phyloP scores from a whole-genome alignment of 1,284 basidiomycete genomes.

The Austroboletus rostrupii region DNA sequence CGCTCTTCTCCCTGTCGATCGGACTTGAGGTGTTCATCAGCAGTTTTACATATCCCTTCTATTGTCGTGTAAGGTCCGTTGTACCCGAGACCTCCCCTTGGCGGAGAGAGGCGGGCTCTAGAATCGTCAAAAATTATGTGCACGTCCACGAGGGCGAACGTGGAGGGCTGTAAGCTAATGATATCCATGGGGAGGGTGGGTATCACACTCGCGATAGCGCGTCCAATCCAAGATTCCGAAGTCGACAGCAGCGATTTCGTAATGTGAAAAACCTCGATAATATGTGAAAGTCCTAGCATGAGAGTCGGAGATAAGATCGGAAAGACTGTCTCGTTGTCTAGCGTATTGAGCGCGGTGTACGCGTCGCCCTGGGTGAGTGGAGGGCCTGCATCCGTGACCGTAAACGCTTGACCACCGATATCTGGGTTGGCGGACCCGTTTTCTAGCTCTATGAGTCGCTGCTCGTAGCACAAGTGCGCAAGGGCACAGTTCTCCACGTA shows the following conservation, averaged over 20 bases:
- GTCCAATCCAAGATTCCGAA: constrained; percentile 28
- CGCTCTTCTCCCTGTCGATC: constrained; percentile 33
- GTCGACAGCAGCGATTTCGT: constrained; percentile 36
- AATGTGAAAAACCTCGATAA: constrained; percentile 55
- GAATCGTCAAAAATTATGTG: constrained; percentile 72
- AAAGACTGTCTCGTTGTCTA: constrained; percentile 52
- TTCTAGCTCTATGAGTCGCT: constrained; percentile 50
- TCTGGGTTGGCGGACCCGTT: constrained; percentile 48
- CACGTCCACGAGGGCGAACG: constrained; percentile 57
- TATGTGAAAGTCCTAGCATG: constrained; percentile 50
- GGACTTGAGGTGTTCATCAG: constrained; percentile 46
- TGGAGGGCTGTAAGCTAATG: constrained; percentile 63
- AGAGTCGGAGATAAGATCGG: constrained; percentile 49
- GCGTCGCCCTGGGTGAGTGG: constrained; percentile 59
- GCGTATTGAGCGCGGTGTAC: constrained; percentile 45
- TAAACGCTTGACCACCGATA: constrained; percentile 67
- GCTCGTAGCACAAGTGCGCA: constrained; percentile 69
- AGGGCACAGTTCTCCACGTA: constrained; percentile 73
- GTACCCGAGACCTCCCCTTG: constrained; percentile 66
- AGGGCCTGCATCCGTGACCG: constrained; percentile 58
- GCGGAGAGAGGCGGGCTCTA: constrained; percentile 53
- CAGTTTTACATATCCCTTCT: constrained; percentile 50
- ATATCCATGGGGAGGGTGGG: constrained; percentile 52
- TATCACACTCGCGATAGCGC: constrained; percentile 37
- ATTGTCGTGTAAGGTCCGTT: constrained; percentile 54